These are phyloP conservation scores for Zanthoxylum bungeanum DNA, from an alignment of 345 rosid genomes.

Conservation along the genomic window DNA sequence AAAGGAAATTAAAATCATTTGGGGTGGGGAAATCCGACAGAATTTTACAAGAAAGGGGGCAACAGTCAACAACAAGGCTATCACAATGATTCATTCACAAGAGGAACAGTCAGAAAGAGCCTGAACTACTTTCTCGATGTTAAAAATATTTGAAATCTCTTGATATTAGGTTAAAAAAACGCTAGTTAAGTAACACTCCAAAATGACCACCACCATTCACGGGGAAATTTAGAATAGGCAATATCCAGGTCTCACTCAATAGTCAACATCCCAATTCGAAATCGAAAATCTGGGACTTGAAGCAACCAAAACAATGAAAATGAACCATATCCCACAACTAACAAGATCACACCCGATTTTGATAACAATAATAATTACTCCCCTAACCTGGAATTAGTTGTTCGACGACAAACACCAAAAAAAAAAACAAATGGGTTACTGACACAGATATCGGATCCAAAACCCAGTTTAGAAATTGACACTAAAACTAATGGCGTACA, in stretches of 20 bases:
- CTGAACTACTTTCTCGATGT: too few relatives aligned
- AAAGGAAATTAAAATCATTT: neutral
- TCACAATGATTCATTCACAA: neutral
- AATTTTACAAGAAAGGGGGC: neutral
- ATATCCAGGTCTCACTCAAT: conserved; percentile 18
- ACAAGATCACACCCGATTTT: neutral
- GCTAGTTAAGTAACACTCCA: too few relatives aligned
- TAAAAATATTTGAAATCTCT: too few relatives aligned
- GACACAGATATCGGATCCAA: neutral
- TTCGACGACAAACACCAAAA: neutral
- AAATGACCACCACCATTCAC: conserved; percentile 32
- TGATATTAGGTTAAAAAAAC: too few relatives aligned
- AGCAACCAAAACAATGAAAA: neutral
- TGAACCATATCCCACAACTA: neutral
- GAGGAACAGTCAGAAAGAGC: neutral
- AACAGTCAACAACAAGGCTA: neutral
- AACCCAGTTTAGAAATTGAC: neutral
- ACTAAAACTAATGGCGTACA: neutral
- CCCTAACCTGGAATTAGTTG: neutral
- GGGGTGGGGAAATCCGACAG: neutral
- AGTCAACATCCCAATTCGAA: conserved; percentile 23
- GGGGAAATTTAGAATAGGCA: conserved; percentile 3
- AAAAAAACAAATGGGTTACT: neutral
- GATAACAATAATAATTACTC: neutral
- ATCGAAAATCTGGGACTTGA: neutral